Conservation (phyloP, 345 rosid genomes). For the Eucalyptus tenuipes region DNA sequence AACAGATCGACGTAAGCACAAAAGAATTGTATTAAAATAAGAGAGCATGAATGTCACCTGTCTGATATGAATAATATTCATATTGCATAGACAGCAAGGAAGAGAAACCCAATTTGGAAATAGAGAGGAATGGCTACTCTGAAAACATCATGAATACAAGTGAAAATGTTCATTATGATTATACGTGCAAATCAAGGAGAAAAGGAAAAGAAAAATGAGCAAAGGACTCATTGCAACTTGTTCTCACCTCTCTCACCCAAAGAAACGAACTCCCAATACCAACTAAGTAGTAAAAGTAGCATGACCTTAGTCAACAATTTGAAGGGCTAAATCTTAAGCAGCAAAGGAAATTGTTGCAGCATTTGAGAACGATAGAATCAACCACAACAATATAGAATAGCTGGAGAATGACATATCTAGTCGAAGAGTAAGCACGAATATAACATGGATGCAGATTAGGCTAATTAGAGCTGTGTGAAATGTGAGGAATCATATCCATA, state of each 20-base stretch:
- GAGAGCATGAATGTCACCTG: not conserved
- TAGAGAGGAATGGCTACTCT: not conserved
- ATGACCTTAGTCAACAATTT: not conserved
- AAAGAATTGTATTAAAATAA: too few species aligned
- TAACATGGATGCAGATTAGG: not conserved
- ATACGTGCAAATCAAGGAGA: not conserved
- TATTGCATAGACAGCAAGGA: not conserved
- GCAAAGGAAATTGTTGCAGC: not conserved
- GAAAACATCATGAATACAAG: not conserved
- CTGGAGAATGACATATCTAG: not conserved
- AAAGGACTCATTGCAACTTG: not conserved
- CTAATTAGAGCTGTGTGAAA: not conserved
- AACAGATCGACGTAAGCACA: not conserved
- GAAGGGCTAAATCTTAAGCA: not conserved
- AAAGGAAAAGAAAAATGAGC: not conserved
- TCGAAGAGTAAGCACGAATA: not conserved
- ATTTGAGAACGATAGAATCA: not conserved
- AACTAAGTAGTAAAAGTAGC: too few species aligned
- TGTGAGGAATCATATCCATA: not conserved
- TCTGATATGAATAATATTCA: not conserved
- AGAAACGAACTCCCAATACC: not conserved
- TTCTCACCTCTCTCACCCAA: not conserved
- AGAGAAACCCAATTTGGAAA: not conserved
- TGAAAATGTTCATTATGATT: not conserved
- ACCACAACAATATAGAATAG: not conserved